Base-by-base conservation (phyloP, 1,284 basidiomycete genomes). In the Xanthoconium separans region DNA sequence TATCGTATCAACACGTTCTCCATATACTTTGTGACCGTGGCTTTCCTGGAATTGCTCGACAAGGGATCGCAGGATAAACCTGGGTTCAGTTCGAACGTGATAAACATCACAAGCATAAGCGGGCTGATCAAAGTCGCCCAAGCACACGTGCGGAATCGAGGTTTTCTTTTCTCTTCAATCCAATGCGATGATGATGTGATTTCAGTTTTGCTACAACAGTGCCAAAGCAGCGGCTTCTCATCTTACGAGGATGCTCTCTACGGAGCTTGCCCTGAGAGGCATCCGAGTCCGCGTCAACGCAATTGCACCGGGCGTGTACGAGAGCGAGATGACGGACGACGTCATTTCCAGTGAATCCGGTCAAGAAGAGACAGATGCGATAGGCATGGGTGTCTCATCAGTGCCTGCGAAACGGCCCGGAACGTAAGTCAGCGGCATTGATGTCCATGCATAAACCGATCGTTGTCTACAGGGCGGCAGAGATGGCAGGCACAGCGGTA, bases 51-150 rank as follows among this genome's bases (percentile, higher is more conserved):
- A 6, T 73, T 93, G 22, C 79, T 93, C 29, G 81, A 82, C 48
- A 85, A 83, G 58, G 89, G 87, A 30, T 83, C 84, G 37, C 75
- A 79, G 58, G 84, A 88, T 54, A 70, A 70, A 33, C 70, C 74
- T 9, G 77, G 75, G 7, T 84, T 79, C 64, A 81, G 80, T 16
- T 83, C 87, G 10, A 79, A 71, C 46, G 82, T 92, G 29, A 80
- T 93, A 62, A 91, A 90, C 68, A 85, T 85, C 59, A 87, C 88
- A 1, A 89, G 85, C 44, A 85, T 93, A 53, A 87, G 85, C 54
- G 89, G 87, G 3, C 52, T 84, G 36, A 76, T 80, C 55, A 89
- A 87, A 66, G 58, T 86, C 15, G 79, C 85, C 0, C 90, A 92
- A 66, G 78, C 84, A 58, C 90, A 92, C 63, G 89, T 89, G 68